Evolutionary conservation across 345 rosid species (phyloP), one percentile per base, ranked within the genome.

Genomic region (Salix arbutifolia): DNA sequence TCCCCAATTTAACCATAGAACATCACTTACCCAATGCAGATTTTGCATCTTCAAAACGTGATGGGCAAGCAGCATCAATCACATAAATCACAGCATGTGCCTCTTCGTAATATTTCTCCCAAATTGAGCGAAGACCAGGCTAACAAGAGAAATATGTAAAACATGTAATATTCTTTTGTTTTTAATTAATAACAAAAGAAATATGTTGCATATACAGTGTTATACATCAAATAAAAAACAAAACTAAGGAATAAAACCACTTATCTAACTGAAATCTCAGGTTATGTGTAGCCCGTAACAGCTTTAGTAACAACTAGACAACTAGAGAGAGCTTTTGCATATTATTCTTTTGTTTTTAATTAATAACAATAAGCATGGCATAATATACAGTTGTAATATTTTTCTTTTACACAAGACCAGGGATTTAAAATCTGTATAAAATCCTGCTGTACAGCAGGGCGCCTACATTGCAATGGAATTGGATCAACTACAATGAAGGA

Each of bases 71-170:
- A 58, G 98, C 98, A 87, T 96, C 98, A 18, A 96, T 94, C 73
- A 94, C 91, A 83, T 81, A 96, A 75, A 96, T 81, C 79, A 94
- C 81, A 33, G 99, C 98, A 74, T 96, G 99, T 74, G 99, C 94
- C 88, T 96, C 98, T 85, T 96, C 99, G 69, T 92, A 96, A 74
- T 96, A 96, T 85, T 96, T 96, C 86, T 96, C 99, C 99, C 99
- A 96, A 77, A 96, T 94, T 5, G 99, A 88, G 68, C 98, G 91
- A 44, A 96, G 95, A 70, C 99, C 99, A 83, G 89, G 90, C 99
- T 96, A 89, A 42, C 61, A 79, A 74, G 53, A 81, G 68, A 16
- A 74, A 56, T 65, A 1, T 4, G 42, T 13, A 72, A 60, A 67
- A 3, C 14, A 3, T 19, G 58, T 35, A 5, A 16, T 37, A 4